Evolutionary conservation across 2,329 filamentous ascomycete species (phyloP).

Genomic region (Davidsoniella eucalypti): DNA sequence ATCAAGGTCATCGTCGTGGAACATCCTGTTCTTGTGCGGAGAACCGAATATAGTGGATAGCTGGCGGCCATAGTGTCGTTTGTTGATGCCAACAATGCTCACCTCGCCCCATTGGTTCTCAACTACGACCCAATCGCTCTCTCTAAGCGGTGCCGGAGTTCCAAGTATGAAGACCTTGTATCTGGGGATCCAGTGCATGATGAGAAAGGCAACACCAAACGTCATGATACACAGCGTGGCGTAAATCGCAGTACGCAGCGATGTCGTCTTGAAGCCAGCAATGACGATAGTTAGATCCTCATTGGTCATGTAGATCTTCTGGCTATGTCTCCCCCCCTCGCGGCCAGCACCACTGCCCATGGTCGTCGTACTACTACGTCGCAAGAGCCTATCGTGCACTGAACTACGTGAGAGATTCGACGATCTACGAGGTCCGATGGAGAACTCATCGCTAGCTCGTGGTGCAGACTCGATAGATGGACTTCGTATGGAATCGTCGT

Average conservation of each 20-base stretch:
- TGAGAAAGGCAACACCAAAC: conserved; percentile 61
- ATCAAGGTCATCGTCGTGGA: conserved; percentile 47
- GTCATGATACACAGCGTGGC: conserved; percentile 53
- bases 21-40: conserved; percentile 40
- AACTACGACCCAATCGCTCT: conserved; percentile 81
- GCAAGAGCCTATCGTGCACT: conserved; percentile 48
- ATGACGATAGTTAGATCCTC: conserved; percentile 91
- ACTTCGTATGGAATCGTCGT: not conserved
- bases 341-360: conserved; percentile 49
- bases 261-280: conserved; percentile 73
- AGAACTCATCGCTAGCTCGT: conserved; percentile 26
- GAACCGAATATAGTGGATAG: conserved; percentile 51
- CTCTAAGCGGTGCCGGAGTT: conserved; percentile 46
- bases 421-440: conserved; percentile 41
- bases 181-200: conserved; percentile 78
- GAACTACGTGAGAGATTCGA: conserved; percentile 42
- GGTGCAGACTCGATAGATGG: conserved; percentile 25
- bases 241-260: conserved; percentile 52
- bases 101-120: conserved; percentile 98
- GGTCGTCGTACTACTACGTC: conserved; percentile 54
- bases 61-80: conserved; percentile 34
- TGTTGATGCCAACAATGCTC: conserved; percentile 51
- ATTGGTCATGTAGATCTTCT: conserved; percentile 84
- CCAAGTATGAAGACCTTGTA: conserved; percentile 72
- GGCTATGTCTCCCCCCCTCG: conserved; percentile 34